Conservation (phyloP, 208 protist genomes). For the Porcisia deanei region DNA sequence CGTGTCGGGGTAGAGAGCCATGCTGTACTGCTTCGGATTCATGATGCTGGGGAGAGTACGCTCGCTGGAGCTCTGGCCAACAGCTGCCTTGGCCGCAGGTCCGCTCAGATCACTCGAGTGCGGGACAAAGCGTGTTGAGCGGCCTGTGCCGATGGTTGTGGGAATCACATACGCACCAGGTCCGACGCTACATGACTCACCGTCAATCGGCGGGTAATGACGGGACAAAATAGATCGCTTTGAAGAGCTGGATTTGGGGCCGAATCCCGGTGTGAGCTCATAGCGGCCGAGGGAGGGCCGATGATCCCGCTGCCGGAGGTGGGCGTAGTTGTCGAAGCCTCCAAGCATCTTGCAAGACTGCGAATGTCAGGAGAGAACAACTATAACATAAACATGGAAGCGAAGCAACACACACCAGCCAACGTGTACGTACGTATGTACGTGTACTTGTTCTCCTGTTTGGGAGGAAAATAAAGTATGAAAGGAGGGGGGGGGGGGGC, state of each 20-base stretch:
- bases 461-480: background rate
- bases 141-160: slow-evolving; percentile 57
- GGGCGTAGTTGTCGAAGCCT: slow-evolving; percentile 79
- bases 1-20: slow-evolving; percentile 60
- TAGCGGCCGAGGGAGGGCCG: slow-evolving; percentile 71
- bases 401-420: background rate
- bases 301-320: slow-evolving; percentile 75
- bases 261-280: slow-evolving; percentile 43
- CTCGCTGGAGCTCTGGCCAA: background rate
- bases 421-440: background rate
- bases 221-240: slow-evolving; percentile 48
- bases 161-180: slow-evolving; percentile 70
- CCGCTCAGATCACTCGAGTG: background rate
- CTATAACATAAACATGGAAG: background rate
- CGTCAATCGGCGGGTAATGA: slow-evolving; percentile 16
- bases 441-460: background rate
- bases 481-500: background rate
- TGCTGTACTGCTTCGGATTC: slow-evolving; percentile 72
- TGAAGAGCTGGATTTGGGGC: slow-evolving; percentile 37
- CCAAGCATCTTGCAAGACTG: slow-evolving; percentile 20
- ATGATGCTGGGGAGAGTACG: background rate
- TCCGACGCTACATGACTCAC: slow-evolving; percentile 43
- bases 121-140: slow-evolving; percentile 47
- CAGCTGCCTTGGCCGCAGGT: background rate
- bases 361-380: background rate